phyloP scores from a whole-genome alignment of 2,329 filamentous ascomycete species.

The Phoma sp. region DNA sequence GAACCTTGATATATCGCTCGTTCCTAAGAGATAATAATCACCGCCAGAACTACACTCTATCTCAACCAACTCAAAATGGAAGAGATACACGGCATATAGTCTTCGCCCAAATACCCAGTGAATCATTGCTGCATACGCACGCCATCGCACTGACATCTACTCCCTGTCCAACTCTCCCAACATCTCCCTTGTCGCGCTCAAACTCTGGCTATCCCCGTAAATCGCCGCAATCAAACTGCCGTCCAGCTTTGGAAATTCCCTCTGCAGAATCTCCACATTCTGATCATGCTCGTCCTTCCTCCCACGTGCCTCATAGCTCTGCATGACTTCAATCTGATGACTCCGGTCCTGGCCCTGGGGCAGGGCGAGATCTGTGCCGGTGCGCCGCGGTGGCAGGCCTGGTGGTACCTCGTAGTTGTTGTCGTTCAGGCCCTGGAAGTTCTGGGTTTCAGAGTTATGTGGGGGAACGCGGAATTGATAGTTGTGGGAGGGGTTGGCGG shows the following conservation, averaged over 20 bases:
- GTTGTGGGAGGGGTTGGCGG: conserved; percentile 1
- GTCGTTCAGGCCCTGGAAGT: conserved; percentile 19
- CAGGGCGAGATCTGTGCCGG: conserved; percentile 48
- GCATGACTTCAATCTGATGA: conserved; percentile 54
- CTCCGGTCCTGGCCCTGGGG: conserved; percentile 51
- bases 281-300: conserved; percentile 49
- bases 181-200: conserved; percentile 56
- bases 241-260: conserved; percentile 56
- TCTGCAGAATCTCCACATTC: conserved; percentile 52
- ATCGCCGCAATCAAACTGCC: conserved; percentile 55
- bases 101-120: too few relatives aligned
- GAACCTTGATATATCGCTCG: too few relatives aligned
- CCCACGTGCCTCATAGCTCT: conserved; percentile 48
- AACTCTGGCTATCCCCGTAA: conserved; percentile 52
- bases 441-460: conserved; percentile 13
- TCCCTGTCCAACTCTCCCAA: conserved; percentile 47
- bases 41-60: too few relatives aligned
- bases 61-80: too few relatives aligned
- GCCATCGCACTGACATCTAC: background rate
- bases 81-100: too few relatives aligned
- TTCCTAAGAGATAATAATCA: too few relatives aligned
- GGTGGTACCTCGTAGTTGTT: conserved; percentile 28
- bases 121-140: too few relatives aligned
- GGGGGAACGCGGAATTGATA: conserved; percentile 18
- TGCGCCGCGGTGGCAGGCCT: conserved; percentile 38